Evolutionary conservation across 129 eudicot genomes (phyloP).

Genomic region (Chrysanthemum lavandulifolium): DNA sequence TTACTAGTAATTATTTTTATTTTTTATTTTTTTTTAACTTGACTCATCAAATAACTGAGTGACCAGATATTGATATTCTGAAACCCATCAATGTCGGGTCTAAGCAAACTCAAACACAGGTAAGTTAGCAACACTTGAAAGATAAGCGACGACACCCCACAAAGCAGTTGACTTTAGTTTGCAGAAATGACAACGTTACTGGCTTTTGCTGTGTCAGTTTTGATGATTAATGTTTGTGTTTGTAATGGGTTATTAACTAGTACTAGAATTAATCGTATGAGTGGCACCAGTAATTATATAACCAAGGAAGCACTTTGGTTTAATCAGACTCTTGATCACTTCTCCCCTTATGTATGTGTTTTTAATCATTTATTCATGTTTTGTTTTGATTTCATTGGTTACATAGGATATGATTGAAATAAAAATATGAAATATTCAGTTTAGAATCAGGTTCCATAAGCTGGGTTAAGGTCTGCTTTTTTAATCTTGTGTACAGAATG

Average conservation of each 20-base stretch:
- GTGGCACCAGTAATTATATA: constrained; percentile 42
- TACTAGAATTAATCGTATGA: constrained; percentile 32
- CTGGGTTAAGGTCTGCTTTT: not conserved
- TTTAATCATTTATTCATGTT: not conserved
- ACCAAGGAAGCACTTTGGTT: constrained; percentile 67
- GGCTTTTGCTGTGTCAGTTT: constrained; percentile 11
- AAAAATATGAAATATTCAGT: not conserved
- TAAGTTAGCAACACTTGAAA: constrained; percentile 12
- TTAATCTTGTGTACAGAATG: not conserved
- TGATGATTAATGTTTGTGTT: constrained; percentile 24
- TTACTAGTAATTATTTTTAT: no score
- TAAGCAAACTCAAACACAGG: not conserved
- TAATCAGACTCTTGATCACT: constrained; percentile 93
- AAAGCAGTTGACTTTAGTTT: not conserved
- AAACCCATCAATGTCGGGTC: not conserved
- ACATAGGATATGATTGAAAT: not conserved
- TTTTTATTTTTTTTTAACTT: no score
- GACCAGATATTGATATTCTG: no score
- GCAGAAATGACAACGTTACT: constrained; percentile 18
- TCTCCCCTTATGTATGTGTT: constrained; percentile 56
- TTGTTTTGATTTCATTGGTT: not conserved
- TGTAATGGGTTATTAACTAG: constrained; percentile 33
- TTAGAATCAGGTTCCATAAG: not conserved
- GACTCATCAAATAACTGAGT: no score
- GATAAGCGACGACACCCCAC: constrained; percentile 6